Evolutionary conservation across 2,329 filamentous ascomycete species (phyloP).

Genomic region (Aspergillus carbonarius): DNA sequence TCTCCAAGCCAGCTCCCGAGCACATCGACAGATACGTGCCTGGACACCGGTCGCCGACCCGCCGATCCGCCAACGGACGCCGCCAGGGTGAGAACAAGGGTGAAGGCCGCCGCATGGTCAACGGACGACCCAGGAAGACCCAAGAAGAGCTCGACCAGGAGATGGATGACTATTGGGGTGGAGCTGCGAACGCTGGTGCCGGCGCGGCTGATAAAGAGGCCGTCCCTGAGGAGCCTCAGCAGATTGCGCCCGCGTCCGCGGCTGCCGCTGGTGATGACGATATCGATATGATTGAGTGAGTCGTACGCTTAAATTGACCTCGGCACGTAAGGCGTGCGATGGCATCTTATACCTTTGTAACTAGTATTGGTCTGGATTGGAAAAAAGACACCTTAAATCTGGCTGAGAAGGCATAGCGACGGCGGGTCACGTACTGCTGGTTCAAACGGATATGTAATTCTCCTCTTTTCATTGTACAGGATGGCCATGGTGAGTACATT

Average conservation of each 20-base stretch:
- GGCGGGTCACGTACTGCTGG: neutral
- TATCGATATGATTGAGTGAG: constrained; percentile 69
- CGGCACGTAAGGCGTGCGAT: neutral
- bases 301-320: neutral
- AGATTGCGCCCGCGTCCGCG: constrained; percentile 31
- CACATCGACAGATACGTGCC: constrained; percentile 80
- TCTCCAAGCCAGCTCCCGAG: constrained; percentile 58
- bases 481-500: neutral
- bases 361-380: neutral
- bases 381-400: neutral
- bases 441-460: neutral
- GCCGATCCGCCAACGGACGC: constrained; percentile 51
- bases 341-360: neutral
- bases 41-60: constrained; percentile 48
- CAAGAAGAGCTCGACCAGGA: constrained; percentile 92
- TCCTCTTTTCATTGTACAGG: neutral
- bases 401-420: constrained; percentile 1
- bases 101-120: constrained; percentile 46
- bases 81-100: constrained; percentile 27
- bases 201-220: constrained; percentile 39
- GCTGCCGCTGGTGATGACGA: constrained; percentile 52
- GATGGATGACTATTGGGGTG: constrained; percentile 90
- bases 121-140: constrained; percentile 71
- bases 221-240: constrained; percentile 21
- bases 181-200: constrained; percentile 43